A percentile compares a stretch with the other conserved stretches of the same genome.
phyloP scores from a whole-genome alignment of 2,329 filamentous ascomycete species.

The Juglanconis oblonga region DNA sequence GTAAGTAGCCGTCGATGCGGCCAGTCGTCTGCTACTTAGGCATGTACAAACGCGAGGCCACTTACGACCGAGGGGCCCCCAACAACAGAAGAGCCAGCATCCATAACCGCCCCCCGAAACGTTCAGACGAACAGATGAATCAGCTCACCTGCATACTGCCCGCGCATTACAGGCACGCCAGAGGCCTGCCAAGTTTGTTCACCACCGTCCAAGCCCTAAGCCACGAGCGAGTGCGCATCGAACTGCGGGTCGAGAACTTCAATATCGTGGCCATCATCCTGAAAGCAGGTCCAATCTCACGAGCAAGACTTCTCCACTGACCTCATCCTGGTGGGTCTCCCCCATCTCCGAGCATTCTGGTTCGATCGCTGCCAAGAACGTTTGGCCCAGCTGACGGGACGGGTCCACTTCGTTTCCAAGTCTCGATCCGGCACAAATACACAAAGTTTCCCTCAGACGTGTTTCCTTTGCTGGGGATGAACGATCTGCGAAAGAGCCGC shows the following conservation, averaged over 20 bases:
- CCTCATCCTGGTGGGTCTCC: not conserved
- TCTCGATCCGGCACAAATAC: not conserved
- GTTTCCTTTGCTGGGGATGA: not conserved
- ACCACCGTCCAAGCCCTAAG: not conserved
- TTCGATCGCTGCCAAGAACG: not conserved
- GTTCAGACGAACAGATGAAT: not conserved
- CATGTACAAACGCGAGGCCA: too few species aligned
- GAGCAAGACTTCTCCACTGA: not conserved
- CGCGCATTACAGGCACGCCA: not conserved
- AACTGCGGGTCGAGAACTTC: too few species aligned
- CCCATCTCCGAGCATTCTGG: not conserved
- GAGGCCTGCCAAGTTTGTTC: not conserved
- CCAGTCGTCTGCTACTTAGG: too few species aligned
- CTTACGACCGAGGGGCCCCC: too few species aligned
- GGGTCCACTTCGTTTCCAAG: not conserved
- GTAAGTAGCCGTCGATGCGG: too few species aligned
- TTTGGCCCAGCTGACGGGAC: not conserved
- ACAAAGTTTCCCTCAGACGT: not conserved
- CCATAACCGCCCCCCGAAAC: not conserved
- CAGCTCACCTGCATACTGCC: too few species aligned
- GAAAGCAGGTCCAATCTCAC: too few species aligned
- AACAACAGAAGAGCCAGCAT: too few species aligned
- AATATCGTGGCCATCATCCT: too few species aligned
- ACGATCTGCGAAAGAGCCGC: not conserved
- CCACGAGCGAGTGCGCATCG: too few species aligned